Base-by-base conservation (phyloP, 2,329 filamentous ascomycete genomes). In the Cladosporium velox region DNA sequence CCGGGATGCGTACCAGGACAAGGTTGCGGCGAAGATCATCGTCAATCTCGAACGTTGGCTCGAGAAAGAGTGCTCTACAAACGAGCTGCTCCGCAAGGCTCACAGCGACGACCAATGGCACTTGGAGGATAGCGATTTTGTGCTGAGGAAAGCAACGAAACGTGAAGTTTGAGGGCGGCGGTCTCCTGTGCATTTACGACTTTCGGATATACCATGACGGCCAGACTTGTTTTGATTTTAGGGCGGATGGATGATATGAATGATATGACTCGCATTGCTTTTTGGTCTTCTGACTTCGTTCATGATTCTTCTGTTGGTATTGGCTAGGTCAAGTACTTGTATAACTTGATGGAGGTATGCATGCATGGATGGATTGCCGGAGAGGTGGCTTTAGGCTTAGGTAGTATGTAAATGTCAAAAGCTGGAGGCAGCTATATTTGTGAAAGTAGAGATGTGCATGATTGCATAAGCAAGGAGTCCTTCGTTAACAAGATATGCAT, bases 11-110 rank as follows among this genome's bases (percentile, higher is more conserved):
- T 68, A 68, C 35, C 35, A 60, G 21, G 44, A 64, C 15, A 66
- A 68, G 38, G 47, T 57, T 30, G 59, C 67, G 14, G 61, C 35
- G n/a, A 72, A 71, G 49, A 63, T 71, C 59, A 64, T 71, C 8
- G 51, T 44, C 15, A 72, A 72, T n/a, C 61, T 72, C 14, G 61
- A 68, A 47, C 57, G 63, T 26, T 70, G 69, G 69, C 59, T 70
- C 41, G 35, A 57, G 15, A 63, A 52, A 21, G 35, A 38, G 26
- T 41, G 34, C 18, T 30, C 26, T 15, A 10, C 10, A 6, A 41
- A 38, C 34, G 32, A 54, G 18, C n/a, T 26, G 34, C 61, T 64
- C n/a, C 49, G 61, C 12, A 14, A 64, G 1, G 51, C 61, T n/a
- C 61, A 64, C 28, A 47, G 35, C 24, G 61, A 57, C 24, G 51